phyloP scores from a whole-genome alignment of 768 basidiomycete genomes.

The Pleurotus tuoliensis region DNA sequence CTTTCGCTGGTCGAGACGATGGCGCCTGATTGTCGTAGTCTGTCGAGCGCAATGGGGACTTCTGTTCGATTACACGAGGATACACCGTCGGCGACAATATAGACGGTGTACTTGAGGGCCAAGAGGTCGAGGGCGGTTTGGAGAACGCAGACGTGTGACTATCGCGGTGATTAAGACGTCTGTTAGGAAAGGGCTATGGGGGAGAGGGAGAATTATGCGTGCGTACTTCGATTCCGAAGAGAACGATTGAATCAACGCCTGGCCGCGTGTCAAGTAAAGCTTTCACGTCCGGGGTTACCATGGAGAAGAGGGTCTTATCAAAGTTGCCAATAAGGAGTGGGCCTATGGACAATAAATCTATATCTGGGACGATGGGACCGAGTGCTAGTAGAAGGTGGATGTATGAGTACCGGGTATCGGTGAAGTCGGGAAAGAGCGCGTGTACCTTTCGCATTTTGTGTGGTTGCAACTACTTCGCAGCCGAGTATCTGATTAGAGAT shows the following conservation, averaged over 20 bases:
- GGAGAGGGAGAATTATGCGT: not conserved
- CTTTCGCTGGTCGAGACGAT: slow-evolving; percentile 80
- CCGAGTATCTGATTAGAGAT: slow-evolving; percentile 43
- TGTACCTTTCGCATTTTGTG: slow-evolving; percentile 79
- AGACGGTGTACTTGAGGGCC: slow-evolving; percentile 37
- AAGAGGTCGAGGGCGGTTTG: slow-evolving; percentile 78
- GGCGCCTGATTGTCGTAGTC: slow-evolving; percentile 71
- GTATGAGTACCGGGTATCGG: not conserved
- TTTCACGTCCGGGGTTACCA: slow-evolving; percentile 70
- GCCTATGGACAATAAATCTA: slow-evolving; percentile 52
- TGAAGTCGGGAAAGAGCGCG: not conserved
- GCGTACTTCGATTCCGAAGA: slow-evolving; percentile 85
- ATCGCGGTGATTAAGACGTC: not conserved
- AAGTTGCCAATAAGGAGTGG: slow-evolving; percentile 55
- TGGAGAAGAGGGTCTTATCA: slow-evolving; percentile 83
- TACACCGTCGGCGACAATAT: slow-evolving; percentile 81
- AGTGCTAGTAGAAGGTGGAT: slow-evolving; percentile 42
- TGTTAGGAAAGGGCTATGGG: no score
- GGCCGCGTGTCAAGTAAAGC: slow-evolving; percentile 43
- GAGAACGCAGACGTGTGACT: slow-evolving; percentile 89
- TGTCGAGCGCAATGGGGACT: slow-evolving; percentile 67
- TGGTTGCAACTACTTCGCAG: slow-evolving; percentile 75
- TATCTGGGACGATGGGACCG: slow-evolving; percentile 62
- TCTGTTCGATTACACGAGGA: slow-evolving; percentile 81
- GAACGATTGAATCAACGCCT: slow-evolving; percentile 54